Percentiles rank a stretch among this genome's conserved stretches.
phyloP scores from a whole-genome alignment of 2,329 filamentous ascomycete species.

The Paecilomyces niveus region DNA sequence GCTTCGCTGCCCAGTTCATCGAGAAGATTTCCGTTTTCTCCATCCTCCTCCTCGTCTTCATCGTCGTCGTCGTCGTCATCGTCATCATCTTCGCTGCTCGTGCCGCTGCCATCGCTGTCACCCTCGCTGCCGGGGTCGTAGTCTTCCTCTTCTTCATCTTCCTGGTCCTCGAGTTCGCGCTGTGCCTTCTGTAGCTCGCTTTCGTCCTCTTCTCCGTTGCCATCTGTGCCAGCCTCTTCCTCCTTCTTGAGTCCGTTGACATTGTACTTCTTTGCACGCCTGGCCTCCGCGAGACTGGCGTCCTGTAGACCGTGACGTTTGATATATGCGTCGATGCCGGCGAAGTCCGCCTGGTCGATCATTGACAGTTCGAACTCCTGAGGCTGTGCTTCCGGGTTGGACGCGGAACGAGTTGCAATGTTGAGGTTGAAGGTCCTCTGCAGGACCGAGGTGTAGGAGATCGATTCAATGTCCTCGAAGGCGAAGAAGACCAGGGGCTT shows the following conservation, averaged over 20 bases:
- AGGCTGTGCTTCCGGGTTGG: slow-evolving; percentile 28
- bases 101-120: slow-evolving; percentile 41
- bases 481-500: slow-evolving; percentile 58
- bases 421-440: slow-evolving; percentile 62
- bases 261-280: slow-evolving; percentile 55
- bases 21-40: slow-evolving; percentile 29
- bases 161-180: slow-evolving; percentile 44
- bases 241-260: slow-evolving; percentile 33
- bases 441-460: slow-evolving; percentile 58
- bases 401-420: slow-evolving; percentile 37
- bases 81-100: slow-evolving; percentile 35
- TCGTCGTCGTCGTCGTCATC: slow-evolving; percentile 21
- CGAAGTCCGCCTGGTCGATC: slow-evolving; percentile 58
- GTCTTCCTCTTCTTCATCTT: slow-evolving; percentile 44
- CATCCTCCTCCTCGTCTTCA: slow-evolving; percentile 19
- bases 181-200: slow-evolving; percentile 54
- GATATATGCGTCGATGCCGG: slow-evolving; percentile 56
- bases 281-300: slow-evolving; percentile 53
- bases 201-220: slow-evolving; percentile 42
- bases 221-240: slow-evolving; percentile 16
- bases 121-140: slow-evolving; percentile 45
- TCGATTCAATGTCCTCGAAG: slow-evolving; percentile 51
- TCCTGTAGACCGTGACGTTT: slow-evolving; percentile 56
- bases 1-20: slow-evolving; percentile 39
- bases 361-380: slow-evolving; percentile 59